Percentiles rank a stretch among this genome's conserved stretches.
Evolutionary conservation across 352 stramenopile species (phyloP).

Genomic region (Pythium apleroticum): DNA sequence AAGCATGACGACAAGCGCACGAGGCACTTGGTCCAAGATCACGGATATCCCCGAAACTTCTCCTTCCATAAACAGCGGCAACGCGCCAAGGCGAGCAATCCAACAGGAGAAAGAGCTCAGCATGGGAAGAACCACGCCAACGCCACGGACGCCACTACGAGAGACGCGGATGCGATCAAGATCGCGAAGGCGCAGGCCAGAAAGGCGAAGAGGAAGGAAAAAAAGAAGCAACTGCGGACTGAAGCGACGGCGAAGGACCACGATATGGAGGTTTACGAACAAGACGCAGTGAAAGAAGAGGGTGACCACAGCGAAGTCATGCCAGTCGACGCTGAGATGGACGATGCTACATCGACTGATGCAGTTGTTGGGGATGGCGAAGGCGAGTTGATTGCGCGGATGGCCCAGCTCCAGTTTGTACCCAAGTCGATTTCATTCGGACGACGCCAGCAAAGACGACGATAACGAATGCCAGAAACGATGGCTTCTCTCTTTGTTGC

Average conservation of each 20-base stretch:
- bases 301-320: neutral
- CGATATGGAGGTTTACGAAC: neutral
- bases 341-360: neutral
- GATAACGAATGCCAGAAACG: too few species aligned
- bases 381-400: slow-evolving; percentile 7
- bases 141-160: neutral
- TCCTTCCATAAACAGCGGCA: slow-evolving; percentile 31
- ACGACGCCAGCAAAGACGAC: slow-evolving; percentile 9
- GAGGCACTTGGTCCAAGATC: slow-evolving; percentile 36
- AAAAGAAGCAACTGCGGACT: slow-evolving; percentile 13
- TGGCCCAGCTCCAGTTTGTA: slow-evolving; percentile 18
- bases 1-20: slow-evolving; percentile 53
- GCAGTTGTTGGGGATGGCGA: neutral
- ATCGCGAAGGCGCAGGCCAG: slow-evolving; percentile 23
- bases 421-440: slow-evolving; percentile 27
- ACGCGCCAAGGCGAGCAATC: neutral
- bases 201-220: slow-evolving; percentile 18
- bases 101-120: neutral
- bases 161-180: slow-evolving; percentile 21
- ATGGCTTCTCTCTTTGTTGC: too few species aligned
- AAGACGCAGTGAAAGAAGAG: neutral
- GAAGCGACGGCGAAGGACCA: neutral
- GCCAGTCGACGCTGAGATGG: neutral
- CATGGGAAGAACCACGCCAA: neutral
- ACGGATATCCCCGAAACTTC: slow-evolving; percentile 45